Percentiles rank a stretch among this genome's conserved stretches.
These are phyloP conservation scores for Magnolia kwangsiensis DNA, from an alignment of 164 flowering plant species.

Conservation along the genomic window DNA sequence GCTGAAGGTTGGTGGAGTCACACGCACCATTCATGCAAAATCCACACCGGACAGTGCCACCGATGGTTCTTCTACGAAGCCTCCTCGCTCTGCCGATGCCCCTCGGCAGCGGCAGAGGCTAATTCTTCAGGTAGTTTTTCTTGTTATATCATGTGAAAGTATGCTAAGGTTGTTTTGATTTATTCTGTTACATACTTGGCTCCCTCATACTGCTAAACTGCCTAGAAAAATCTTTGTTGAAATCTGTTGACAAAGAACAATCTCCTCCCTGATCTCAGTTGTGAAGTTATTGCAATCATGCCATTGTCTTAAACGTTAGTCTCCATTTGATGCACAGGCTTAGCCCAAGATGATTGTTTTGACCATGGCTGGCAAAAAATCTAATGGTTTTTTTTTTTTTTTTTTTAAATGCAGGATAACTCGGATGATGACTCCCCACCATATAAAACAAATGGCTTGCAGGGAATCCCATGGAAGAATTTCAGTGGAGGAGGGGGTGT, in stretches of 20 bases:
- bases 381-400: not conserved
- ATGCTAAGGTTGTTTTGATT: not conserved
- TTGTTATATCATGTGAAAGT: not conserved
- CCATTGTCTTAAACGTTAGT: no score
- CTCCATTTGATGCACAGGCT: not conserved
- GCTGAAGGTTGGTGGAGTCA: conserved; percentile 82
- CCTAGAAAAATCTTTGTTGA: not conserved
- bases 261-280: not conserved
- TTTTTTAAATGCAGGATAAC: conserved; percentile 37
- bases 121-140: conserved; percentile 33
- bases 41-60: conserved; percentile 26
- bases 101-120: conserved; percentile 32
- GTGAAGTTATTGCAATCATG: not conserved
- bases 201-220: not conserved
- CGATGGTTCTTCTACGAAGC: conserved; percentile 34
- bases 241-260: not conserved
- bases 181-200: not conserved
- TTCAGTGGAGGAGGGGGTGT: conserved; percentile 43
- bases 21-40: conserved; percentile 64
- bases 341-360: not conserved
- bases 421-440: conserved; percentile 33
- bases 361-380: not conserved
- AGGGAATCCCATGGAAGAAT: conserved; percentile 80
- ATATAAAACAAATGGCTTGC: conserved; percentile 44
- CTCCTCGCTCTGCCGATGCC: conserved; percentile 32